These are phyloP conservation scores for Hypomyces perniciosus DNA, from an alignment of 2,329 filamentous ascomycete species.

Conservation along the genomic window DNA sequence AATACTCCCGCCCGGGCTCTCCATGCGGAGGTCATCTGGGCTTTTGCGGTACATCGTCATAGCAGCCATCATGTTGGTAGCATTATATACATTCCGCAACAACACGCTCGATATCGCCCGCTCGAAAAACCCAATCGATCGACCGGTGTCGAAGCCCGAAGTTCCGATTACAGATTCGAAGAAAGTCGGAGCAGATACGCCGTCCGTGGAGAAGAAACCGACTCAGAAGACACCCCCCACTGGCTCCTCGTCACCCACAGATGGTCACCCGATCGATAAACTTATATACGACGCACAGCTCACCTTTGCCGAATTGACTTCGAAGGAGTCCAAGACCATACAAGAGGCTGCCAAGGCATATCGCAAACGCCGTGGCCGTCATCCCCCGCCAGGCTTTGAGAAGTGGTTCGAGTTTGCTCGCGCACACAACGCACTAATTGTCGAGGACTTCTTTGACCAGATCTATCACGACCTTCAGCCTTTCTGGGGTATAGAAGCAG, in stretches of 20 bases:
- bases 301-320: constrained; percentile 33
- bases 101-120: constrained; percentile 15
- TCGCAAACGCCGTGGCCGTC: constrained; percentile 50
- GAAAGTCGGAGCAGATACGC: neutral
- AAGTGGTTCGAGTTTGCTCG: constrained; percentile 53
- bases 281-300: constrained; percentile 42
- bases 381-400: constrained; percentile 58
- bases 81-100: constrained; percentile 24
- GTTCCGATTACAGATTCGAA: constrained; percentile 1
- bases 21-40: constrained; percentile 36
- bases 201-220: constrained; percentile 1
- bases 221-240: constrained; percentile 5
- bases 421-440: constrained; percentile 45
- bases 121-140: neutral
- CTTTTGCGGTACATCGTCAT: constrained; percentile 36
- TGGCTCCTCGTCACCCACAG: constrained; percentile 1
- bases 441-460: constrained; percentile 60
- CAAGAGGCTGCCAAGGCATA: constrained; percentile 52
- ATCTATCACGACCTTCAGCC: constrained; percentile 56
- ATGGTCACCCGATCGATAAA: constrained; percentile 45
- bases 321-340: constrained; percentile 44
- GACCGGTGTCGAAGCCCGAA: constrained; percentile 2
- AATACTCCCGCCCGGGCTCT: constrained; percentile 36
- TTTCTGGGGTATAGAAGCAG: constrained; percentile 49
- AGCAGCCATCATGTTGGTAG: constrained; percentile 29